Evolutionary conservation across 1,284 basidiomycete species (phyloP).

Genomic region (Puccinia horiana): DNA sequence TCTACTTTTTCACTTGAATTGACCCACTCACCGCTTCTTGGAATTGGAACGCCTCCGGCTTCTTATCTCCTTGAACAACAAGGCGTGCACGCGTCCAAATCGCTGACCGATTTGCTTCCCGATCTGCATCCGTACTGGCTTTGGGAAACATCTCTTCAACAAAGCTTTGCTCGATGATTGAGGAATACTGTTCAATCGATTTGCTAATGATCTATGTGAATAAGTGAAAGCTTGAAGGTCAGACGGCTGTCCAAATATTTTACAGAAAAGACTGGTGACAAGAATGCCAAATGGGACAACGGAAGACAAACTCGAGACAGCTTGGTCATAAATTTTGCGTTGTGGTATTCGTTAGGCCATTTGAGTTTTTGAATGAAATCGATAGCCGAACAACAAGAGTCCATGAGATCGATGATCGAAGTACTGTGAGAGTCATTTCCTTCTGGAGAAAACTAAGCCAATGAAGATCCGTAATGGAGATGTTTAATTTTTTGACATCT

Average conservation of each 20-base stretch:
- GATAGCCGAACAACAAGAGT: slow-evolving; percentile 86
- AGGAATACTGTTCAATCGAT: slow-evolving; percentile 88
- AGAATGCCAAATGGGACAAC: neutral
- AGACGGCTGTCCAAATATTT: neutral
- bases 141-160: slow-evolving; percentile 91
- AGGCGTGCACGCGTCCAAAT: slow-evolving; percentile 93
- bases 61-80: slow-evolving; percentile 76
- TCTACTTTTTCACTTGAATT: neutral
- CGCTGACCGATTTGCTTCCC: slow-evolving; percentile 65
- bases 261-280: neutral
- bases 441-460: slow-evolving; percentile 77
- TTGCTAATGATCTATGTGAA: slow-evolving; percentile 76
- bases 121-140: slow-evolving; percentile 65
- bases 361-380: slow-evolving; percentile 82
- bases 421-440: slow-evolving; percentile 83
- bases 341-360: slow-evolving; percentile 87
- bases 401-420: slow-evolving; percentile 93
- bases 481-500: neutral
- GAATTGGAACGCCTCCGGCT: slow-evolving; percentile 91
- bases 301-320: slow-evolving; percentile 71
- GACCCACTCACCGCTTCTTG: slow-evolving; percentile 66
- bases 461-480: neutral
- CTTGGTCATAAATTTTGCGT: slow-evolving; percentile 84
- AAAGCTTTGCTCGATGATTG: slow-evolving; percentile 82
- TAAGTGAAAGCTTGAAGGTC: neutral